phyloP scores from a whole-genome alignment of 73 alveolate species.

The Durusdinium trenchii region DNA sequence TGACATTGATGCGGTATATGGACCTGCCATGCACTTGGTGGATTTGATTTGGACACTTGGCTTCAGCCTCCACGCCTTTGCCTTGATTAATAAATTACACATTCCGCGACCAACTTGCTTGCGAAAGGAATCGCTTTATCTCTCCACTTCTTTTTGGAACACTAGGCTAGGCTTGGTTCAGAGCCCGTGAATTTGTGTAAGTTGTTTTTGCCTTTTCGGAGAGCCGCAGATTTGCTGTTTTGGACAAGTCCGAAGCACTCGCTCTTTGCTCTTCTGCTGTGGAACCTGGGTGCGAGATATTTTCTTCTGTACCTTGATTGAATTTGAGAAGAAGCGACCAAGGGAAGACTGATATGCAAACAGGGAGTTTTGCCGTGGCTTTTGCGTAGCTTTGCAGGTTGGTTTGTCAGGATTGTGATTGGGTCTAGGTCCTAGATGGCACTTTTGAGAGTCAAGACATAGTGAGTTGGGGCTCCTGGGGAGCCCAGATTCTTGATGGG shows the following conservation, averaged over 20 bases:
- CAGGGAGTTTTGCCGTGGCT: not conserved
- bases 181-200: too few relatives aligned
- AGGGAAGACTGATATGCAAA: not conserved
- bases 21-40: slow-evolving; percentile 78
- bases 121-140: slow-evolving; percentile 56
- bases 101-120: not conserved
- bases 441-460: too few relatives aligned
- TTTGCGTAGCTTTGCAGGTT: too few relatives aligned
- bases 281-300: slow-evolving; percentile 42
- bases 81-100: not conserved
- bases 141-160: slow-evolving; percentile 63
- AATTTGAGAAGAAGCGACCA: not conserved
- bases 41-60: slow-evolving; percentile 63
- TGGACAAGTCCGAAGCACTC: slow-evolving; percentile 62
- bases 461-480: too few relatives aligned
- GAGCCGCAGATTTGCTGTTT: slow-evolving; percentile 45
- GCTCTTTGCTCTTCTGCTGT: slow-evolving; percentile 58
- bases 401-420: too few relatives aligned
- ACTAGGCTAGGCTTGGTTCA: slow-evolving; percentile 5
- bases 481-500: too few relatives aligned
- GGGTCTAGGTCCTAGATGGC: too few relatives aligned
- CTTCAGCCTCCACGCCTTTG: not conserved
- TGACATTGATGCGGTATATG: slow-evolving; percentile 85
- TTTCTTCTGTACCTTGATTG: not conserved
- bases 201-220: not conserved